These are phyloP conservation scores for Fusarium sp. DNA, from an alignment of 2,329 filamentous ascomycete genomes.

Conservation along the genomic window DNA sequence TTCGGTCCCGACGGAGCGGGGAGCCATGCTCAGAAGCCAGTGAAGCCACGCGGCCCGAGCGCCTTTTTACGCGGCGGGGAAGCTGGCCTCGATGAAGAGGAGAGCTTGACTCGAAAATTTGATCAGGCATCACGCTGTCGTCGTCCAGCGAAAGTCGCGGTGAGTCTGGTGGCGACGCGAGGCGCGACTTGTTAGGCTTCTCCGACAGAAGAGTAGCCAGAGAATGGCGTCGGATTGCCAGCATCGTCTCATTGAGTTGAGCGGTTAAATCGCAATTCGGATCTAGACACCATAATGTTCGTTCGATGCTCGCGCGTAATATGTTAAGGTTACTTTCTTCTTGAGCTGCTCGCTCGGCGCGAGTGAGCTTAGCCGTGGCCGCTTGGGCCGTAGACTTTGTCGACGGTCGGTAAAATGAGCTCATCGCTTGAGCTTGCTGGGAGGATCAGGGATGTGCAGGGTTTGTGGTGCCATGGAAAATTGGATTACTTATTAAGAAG, in stretches of 20 bases:
- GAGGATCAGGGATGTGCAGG: neutral
- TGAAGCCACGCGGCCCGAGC: too few relatives aligned
- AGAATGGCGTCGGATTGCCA: conserved; percentile 20
- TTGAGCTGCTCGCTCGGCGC: conserved; percentile 24
- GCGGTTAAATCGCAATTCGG: conserved; percentile 12
- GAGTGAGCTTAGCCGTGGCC: conserved; percentile 30
- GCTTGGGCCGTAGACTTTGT: conserved; percentile 26
- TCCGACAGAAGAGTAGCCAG: conserved; percentile 12
- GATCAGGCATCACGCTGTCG: neutral
- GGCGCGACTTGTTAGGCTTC: neutral
- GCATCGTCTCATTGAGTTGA: conserved; percentile 5
- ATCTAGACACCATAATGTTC: conserved; percentile 20
- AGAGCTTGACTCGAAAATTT: neutral
- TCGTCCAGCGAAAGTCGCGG: neutral
- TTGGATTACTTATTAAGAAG: neutral
- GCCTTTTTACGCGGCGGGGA: conserved; percentile 9
- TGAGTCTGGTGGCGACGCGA: neutral
- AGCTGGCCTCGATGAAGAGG: neutral
- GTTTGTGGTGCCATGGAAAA: neutral
- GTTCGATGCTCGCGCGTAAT: conserved; percentile 24
- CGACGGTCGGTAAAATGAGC: conserved; percentile 34
- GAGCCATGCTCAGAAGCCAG: neutral
- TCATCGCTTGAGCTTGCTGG: conserved; percentile 25
- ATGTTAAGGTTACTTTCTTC: conserved; percentile 31
- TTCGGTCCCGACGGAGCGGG: neutral